Base-by-base conservation (phyloP, 2,329 filamentous ascomycete genomes). In the Talaromyces sp. region DNA sequence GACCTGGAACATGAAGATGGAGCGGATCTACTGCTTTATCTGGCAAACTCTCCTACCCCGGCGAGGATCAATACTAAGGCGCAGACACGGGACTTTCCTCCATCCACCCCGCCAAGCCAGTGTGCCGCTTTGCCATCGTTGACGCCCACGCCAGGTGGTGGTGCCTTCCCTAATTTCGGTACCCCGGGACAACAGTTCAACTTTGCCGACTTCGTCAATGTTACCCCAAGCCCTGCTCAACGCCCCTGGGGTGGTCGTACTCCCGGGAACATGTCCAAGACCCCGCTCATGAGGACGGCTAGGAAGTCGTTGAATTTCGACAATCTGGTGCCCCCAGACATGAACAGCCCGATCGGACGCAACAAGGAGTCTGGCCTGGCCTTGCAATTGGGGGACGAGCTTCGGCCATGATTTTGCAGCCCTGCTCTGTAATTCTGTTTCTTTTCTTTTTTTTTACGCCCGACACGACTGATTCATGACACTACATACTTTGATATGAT, bases 161-260 rank as follows among this genome's bases (percentile, higher is more conserved):
- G 92, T 86, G 24, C 96, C 86, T 60, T 96, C 88, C 85, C 87
- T 51, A 82, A 82, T 55, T 82, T 87, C 56, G 87, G 85, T 64
- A 98, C 93, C 0, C 93, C 93, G 0, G 88, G 88, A 17, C 89
- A 93, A 70, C 85, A 82, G 55, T 96, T 98, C 75, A 96, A 98
- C 78, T 96, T 98, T 77, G 86, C 92, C 57, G 95, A 99, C 72
- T 99, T 96, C 76, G 89, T 98, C 72, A 97, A 98, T 77, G 93
- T 98, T 73, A 96, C 95, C 7, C 95, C 95, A 0, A 96, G 91
- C 70, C 95, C 95, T 21, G 95, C 91, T 27, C 95, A 97, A 78
- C 91, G 87, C 67, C 84, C 87, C 10, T 97, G 92, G 90, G 75
- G 74, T 59, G 78, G 77, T 32, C 80, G 83, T 32, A 87, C 85